Conservation (phyloP, 2,329 filamentous ascomycete genomes). For the Aureobasidium sp. region DNA sequence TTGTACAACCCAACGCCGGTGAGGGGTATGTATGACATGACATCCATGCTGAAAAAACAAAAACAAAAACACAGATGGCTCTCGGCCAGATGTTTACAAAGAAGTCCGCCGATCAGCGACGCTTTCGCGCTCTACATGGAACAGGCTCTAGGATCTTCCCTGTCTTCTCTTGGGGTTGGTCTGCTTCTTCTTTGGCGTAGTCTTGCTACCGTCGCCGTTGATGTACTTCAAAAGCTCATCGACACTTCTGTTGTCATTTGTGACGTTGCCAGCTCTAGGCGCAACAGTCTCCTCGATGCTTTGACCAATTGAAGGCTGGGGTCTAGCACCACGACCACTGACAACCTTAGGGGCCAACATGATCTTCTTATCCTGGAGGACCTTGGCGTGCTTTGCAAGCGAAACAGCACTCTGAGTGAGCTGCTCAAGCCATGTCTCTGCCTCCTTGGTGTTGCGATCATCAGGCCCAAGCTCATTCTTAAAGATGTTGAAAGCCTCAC, state of each 20-base stretch:
- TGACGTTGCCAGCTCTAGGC: slow-evolving; percentile 4
- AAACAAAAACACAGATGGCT: slow-evolving; percentile 5
- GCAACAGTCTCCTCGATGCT: slow-evolving; percentile 22
- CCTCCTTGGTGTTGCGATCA: slow-evolving; percentile 97
- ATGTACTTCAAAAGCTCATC: slow-evolving; percentile 94
- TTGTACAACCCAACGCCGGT: slow-evolving; percentile 13
- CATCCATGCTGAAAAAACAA: background rate
- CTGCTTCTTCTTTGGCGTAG: slow-evolving; percentile 39
- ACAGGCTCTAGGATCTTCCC: background rate
- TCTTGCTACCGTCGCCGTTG: slow-evolving; percentile 55
- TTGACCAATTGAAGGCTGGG: slow-evolving; percentile 58
- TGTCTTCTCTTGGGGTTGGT: slow-evolving; percentile 37
- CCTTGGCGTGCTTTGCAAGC: slow-evolving; percentile 89
- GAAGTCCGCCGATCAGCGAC: background rate
- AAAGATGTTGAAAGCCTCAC: slow-evolving; percentile 96
- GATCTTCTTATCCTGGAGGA: slow-evolving; percentile 59
- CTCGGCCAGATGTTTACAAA: background rate
- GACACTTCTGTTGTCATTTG: slow-evolving; percentile 56
- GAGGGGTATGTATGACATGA: slow-evolving; percentile 10
- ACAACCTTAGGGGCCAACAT: slow-evolving; percentile 43
- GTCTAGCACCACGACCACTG: slow-evolving; percentile 48
- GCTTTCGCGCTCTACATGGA: background rate
- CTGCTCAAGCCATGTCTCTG: slow-evolving; percentile 92
- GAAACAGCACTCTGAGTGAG: slow-evolving; percentile 91
- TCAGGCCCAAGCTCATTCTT: slow-evolving; percentile 75